Percentiles rank a stretch among this genome's conserved stretches.
Conservation (phyloP, 169 alveolate species). For the Pseudocohnilembus persalinus region DNA sequence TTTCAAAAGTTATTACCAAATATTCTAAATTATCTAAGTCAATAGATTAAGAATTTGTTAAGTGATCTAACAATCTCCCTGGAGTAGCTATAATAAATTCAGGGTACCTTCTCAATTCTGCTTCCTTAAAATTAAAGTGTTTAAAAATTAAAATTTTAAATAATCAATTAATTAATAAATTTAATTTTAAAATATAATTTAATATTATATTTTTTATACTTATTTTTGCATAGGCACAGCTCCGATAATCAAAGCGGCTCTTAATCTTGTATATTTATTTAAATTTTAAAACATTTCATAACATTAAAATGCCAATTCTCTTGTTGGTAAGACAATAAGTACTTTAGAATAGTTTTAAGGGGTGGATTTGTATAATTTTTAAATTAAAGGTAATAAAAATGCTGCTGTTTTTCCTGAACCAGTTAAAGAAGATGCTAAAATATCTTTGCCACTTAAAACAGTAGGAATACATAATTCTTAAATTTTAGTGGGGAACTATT, state of each 20-base stretch:
- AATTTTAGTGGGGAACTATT: constrained; percentile 93
- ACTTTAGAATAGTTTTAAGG: constrained; percentile 32
- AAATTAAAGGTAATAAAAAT: constrained; percentile 94
- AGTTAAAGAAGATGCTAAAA: constrained; percentile 97
- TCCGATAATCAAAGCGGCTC: constrained; percentile 70
- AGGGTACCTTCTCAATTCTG: constrained; percentile 89
- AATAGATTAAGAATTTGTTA: constrained; percentile 83
- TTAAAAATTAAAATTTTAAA: too few species aligned
- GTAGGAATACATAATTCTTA: constrained; percentile 96
- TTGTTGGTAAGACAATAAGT: constrained; percentile 63
- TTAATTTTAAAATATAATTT: too few species aligned
- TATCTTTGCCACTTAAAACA: constrained; percentile 91
- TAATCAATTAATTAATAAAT: too few species aligned
- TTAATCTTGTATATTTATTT: constrained; percentile 49
- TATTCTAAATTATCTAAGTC: constrained; percentile 74
- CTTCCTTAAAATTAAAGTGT: constrained; percentile 30
- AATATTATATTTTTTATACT: not conserved
- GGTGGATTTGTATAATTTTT: constrained; percentile 25
- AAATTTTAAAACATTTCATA: constrained; percentile 63
- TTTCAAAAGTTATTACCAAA: too few species aligned
- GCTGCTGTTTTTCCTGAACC: constrained; percentile 99
- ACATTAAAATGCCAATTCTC: constrained; percentile 79
- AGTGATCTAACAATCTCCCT: constrained; percentile 96
- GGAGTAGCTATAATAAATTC: constrained; percentile 98
- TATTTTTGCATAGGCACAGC: constrained; percentile 57